Base-by-base conservation (phyloP, 2,329 filamentous ascomycete species). In the Cladosporium sp. region DNA sequence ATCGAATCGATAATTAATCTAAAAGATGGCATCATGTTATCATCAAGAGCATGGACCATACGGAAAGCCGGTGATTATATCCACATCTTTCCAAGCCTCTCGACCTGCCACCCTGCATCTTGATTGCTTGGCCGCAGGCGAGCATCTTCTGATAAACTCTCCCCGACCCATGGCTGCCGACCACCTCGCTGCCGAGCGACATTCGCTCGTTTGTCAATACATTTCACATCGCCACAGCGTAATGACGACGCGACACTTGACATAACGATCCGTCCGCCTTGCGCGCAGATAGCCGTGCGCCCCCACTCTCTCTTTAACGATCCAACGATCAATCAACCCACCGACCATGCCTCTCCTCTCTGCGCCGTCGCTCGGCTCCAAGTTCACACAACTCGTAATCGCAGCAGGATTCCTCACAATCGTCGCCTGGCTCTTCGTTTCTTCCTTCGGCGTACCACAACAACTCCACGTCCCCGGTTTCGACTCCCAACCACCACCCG, bases 321-420 rank as follows among this genome's bases (percentile, higher is more conserved):
- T 28, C 49, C 2, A 24, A 24, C 24, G 18, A 44, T 44, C 38
- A 10, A 44, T 10, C 8, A 7, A 34, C 12, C 47, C 15, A 51
- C n/a, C 54, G 18, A 60, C 30, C 11, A 65, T 65, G 64, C 64
- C 64, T 41, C 55, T 65, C 21, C 34, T 75, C 47, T 73, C 73
- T 28, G 72, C 73, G 26, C 67, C 70, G 12, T 73, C 74, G 44
- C 68, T 76, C 38, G 74, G 71, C 69, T 74, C 66, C 66, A 74
- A 75, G 62, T 71, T 76, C 66, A 68, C 70, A 24, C 74, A 77
- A 65, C 70, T 77, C 24, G 67, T 68, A 34, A 60, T 74, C 55
- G 67, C 70, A 21, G 73, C 71, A 24, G 59, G 68, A 18, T 57
- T 70, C 34, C 70, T 75, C 32, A 63, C 74, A 14, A 66, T 62